Base-by-base conservation (phyloP, 2,329 filamentous ascomycete species). In the Epichloe amarillans region DNA sequence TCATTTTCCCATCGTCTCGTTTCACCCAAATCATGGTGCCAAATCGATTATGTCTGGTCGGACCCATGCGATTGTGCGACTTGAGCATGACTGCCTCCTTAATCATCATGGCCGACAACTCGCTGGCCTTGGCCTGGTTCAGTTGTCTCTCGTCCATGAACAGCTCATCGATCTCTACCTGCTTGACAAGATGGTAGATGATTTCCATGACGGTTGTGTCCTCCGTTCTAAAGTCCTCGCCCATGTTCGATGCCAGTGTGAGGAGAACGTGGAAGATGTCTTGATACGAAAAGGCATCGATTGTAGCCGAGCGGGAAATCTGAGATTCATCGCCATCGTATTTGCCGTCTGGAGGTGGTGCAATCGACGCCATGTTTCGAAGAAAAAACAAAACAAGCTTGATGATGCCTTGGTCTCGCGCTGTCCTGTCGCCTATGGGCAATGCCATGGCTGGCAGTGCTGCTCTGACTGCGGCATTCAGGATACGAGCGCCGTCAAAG, bases 1-100 rank as follows among this genome's bases (percentile, higher is more conserved):
- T 85, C 59, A 93, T 79, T 61, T 90, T 90, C 47, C 85, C 82
- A 58, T 90, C 85, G 46, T 89, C 86, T 51, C 90, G 76, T 69
- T 95, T 88, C 38, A 98, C 81, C 90, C 91, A 97, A 36, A 96
- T 82, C 87, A 97, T 97, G 11, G 90, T 95, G 3, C 93, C 93
- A 61, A 97, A 98, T 36, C 93, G 80, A 58, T 90, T 95, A 66
- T 98, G 93, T 46, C 93, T 76, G 3, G 88, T 90, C 0, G 90
- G 87, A 3, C 86, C 86, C 61, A 83, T 83, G 58, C 82, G 84
- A 50, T 84, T 84, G 59, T 89, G 84, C 46, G 84, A 78, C 58
- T 84, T 81, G 50, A 88, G 74, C 81, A 95, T 86, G n/a, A 83
- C 79, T 2, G 83, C 82, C 67, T 98, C 93, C 61, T 93, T 88